A percentile compares a stretch with the other conserved stretches of the same genome.
These are phyloP conservation scores for Petunia secreta DNA, from an alignment of 257 asterid species.

Conservation along the genomic window DNA sequence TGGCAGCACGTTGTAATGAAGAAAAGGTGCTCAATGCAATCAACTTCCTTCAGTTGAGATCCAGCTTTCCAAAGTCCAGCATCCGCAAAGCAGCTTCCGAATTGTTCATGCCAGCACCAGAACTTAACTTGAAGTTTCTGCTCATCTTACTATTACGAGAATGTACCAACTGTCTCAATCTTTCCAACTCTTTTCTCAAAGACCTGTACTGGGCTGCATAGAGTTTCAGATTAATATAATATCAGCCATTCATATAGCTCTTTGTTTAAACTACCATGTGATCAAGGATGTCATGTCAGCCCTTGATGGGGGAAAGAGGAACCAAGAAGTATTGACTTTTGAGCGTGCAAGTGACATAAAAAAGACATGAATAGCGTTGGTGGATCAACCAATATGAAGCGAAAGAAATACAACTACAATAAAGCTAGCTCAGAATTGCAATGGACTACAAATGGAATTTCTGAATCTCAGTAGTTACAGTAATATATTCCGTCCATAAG, in stretches of 20 bases:
- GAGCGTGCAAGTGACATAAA: not conserved
- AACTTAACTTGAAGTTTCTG: constrained; percentile 34
- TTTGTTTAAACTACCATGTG: not conserved
- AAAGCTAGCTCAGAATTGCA: not conserved
- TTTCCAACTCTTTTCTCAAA: constrained; percentile 58
- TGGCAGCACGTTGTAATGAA: not conserved
- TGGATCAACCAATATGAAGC: not conserved
- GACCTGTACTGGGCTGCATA: constrained; percentile 64
- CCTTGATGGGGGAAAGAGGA: not conserved
- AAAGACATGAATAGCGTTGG: not conserved
- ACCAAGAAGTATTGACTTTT: not conserved
- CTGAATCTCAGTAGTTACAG: not conserved
- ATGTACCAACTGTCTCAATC: constrained; percentile 46
- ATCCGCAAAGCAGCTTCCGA: constrained; percentile 51
- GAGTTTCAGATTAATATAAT: not conserved
- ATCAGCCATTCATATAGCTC: not conserved
- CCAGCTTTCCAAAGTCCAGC: constrained; percentile 59
- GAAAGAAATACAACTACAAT: not conserved
- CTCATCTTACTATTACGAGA: constrained; percentile 37
- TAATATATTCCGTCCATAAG: not conserved
- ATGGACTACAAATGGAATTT: not conserved
- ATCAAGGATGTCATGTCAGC: not conserved
- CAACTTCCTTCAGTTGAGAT: constrained; percentile 43
- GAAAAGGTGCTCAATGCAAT: not conserved
- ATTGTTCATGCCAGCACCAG: constrained; percentile 36